Percentiles rank a stretch among this genome's conserved stretches.
Evolutionary conservation across 176 grass and related monocot genomes (phyloP).

Genomic region (Zoysia japonica): DNA sequence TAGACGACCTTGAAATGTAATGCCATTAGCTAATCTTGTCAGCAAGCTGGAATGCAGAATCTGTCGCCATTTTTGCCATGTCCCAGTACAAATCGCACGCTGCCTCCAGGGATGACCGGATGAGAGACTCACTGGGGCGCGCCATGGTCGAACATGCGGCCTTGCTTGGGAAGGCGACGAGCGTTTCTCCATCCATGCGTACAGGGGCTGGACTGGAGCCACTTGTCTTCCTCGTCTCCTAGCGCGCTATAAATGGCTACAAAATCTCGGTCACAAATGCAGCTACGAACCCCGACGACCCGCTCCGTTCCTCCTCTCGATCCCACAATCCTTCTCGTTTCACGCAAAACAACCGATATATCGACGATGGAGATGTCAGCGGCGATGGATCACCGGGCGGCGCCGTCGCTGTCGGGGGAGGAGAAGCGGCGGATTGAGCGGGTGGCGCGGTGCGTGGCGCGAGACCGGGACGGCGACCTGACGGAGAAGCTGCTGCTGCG

Average conservation of each 20-base stretch:
- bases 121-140: no score
- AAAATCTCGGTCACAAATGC: background rate
- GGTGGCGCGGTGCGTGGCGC: slow-evolving; percentile 65
- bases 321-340: background rate
- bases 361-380: slow-evolving; percentile 36
- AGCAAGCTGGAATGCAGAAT: slow-evolving; percentile 20
- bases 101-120: background rate
- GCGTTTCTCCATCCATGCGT: background rate
- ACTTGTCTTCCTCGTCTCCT: background rate
- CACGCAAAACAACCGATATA: no score
- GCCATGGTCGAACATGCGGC: no score
- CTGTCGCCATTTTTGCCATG: slow-evolving; percentile 1
- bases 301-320: background rate
- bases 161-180: no score
- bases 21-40: background rate
- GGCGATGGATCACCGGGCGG: slow-evolving; percentile 31
- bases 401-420: slow-evolving; percentile 46
- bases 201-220: background rate
- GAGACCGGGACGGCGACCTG: slow-evolving; percentile 61
- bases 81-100: background rate
- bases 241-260: slow-evolving; percentile 23
- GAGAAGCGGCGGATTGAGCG: slow-evolving; percentile 71
- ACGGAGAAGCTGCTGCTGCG: slow-evolving; percentile 57
- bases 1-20: slow-evolving; percentile 25
- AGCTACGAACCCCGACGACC: background rate